Conservation (phyloP, 768 basidiomycete genomes). For the Boletus vermiculosoides region DNA sequence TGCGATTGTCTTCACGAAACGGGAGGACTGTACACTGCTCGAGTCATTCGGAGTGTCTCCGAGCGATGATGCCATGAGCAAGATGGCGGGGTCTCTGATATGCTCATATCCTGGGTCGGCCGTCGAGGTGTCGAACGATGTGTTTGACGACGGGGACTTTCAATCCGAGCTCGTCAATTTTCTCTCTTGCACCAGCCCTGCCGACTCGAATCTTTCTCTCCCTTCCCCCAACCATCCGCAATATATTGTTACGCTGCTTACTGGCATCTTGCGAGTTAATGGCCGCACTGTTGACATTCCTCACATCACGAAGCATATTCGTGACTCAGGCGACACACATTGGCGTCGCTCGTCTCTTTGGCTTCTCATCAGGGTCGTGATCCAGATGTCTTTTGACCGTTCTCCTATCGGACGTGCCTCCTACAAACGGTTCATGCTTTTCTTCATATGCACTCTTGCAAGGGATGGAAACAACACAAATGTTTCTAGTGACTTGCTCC, state of each 20-base stretch:
- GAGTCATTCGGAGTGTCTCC: too few relatives aligned
- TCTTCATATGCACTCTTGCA: slow-evolving; percentile 24
- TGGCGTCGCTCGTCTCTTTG: too few relatives aligned
- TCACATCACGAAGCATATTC: slow-evolving; percentile 25
- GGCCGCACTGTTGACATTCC: slow-evolving; percentile 1
- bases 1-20: too few relatives aligned
- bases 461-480: slow-evolving; percentile 11
- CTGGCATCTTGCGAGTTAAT: background rate
- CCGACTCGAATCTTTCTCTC: background rate
- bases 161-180: slow-evolving; percentile 11
- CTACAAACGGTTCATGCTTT: too few relatives aligned
- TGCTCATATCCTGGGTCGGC: slow-evolving; percentile 27
- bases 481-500: slow-evolving; percentile 22
- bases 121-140: slow-evolving; percentile 9
- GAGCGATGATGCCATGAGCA: too few relatives aligned
- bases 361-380: slow-evolving; percentile 24
- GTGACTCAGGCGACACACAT: slow-evolving; percentile 1
- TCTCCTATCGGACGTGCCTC: too few relatives aligned
- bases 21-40: too few relatives aligned
- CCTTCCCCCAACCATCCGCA: background rate
- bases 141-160: slow-evolving; percentile 12
- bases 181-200: background rate
- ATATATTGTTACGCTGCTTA: background rate
- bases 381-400: slow-evolving; percentile 25
- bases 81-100: slow-evolving; percentile 7